Evolutionary conservation across 345 rosid species (phyloP).

Genomic region (Excoecaria agallocha): DNA sequence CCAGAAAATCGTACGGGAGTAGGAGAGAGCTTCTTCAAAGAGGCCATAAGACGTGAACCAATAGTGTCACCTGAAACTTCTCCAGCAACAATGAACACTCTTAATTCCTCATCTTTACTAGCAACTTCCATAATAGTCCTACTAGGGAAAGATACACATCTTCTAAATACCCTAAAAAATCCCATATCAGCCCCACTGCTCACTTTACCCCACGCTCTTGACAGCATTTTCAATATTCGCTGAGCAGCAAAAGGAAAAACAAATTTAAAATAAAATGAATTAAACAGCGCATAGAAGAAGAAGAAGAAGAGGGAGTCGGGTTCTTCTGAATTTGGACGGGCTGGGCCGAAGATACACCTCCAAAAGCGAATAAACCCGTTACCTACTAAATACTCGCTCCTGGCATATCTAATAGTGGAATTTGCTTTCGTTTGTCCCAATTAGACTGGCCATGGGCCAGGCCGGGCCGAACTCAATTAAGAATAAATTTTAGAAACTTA

Average conservation of each 20-base stretch:
- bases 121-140: constrained; percentile 46
- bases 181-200: neutral
- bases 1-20: constrained; percentile 72
- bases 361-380: too few relatives aligned
- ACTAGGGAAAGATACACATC: constrained; percentile 36
- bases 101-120: constrained; percentile 65
- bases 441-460: too few relatives aligned
- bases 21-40: constrained; percentile 66
- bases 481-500: too few relatives aligned
- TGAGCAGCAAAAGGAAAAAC: neutral
- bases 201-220: neutral
- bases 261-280: too few relatives aligned
- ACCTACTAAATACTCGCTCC: too few relatives aligned
- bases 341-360: too few relatives aligned
- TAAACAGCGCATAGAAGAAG: too few relatives aligned
- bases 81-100: constrained; percentile 75
- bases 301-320: too few relatives aligned
- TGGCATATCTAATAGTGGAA: too few relatives aligned
- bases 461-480: too few relatives aligned
- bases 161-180: neutral
- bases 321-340: too few relatives aligned
- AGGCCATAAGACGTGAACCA: constrained; percentile 79
- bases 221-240: constrained; percentile 8
- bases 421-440: too few relatives aligned
- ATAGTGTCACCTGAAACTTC: constrained; percentile 92